These are phyloP conservation scores for Straminergon stramineum DNA, from an alignment of 225 moss, liverwort and hornwort genomes.

Conservation along the genomic window DNA sequence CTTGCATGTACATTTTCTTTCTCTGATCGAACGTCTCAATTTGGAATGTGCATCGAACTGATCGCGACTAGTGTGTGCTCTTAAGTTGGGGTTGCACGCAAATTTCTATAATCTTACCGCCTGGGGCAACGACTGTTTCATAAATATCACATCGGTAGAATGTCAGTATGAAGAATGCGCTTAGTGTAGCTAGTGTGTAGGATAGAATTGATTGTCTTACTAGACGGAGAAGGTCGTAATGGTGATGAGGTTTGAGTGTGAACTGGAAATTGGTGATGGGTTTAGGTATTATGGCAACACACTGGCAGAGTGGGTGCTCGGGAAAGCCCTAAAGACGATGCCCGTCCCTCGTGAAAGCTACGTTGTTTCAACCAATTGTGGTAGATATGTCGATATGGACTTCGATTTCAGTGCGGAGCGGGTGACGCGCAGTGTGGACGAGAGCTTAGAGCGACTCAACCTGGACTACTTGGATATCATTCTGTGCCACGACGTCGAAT, in stretches of 20 bases:
- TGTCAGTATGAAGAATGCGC: background rate
- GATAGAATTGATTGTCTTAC: background rate
- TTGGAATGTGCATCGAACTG: background rate
- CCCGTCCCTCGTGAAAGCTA: background rate
- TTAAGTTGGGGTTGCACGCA: background rate
- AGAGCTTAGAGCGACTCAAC: background rate
- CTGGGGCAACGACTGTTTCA: background rate
- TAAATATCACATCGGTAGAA: background rate
- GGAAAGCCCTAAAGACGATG: background rate
- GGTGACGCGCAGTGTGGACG: background rate
- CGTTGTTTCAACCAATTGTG: background rate
- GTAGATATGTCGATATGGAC: background rate
- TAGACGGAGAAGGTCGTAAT: background rate
- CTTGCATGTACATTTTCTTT: background rate
- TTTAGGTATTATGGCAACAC: background rate
- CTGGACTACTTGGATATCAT: background rate
- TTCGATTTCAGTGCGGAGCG: background rate
- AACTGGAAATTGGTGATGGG: background rate
- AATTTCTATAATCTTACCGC: background rate
- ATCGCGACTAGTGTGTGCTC: background rate
- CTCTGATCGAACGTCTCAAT: background rate
- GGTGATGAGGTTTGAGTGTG: background rate
- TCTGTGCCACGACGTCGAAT: background rate
- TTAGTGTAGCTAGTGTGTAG: background rate
- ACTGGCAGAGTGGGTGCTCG: background rate